Conservation (phyloP, 1,284 basidiomycete species). For the Meira miltonrushii region DNA sequence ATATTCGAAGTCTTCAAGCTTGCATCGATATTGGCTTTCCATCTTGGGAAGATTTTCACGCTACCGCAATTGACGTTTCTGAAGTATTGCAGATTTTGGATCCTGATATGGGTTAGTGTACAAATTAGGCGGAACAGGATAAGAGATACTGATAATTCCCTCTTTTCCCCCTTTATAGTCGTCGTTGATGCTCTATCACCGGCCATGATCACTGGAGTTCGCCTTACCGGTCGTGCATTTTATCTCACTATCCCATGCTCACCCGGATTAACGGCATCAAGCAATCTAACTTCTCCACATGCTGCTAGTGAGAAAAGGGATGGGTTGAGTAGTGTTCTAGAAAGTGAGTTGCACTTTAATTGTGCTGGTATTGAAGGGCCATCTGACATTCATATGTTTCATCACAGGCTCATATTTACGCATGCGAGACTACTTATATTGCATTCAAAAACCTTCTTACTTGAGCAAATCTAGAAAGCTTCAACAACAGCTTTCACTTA, state of each 20-base stretch:
- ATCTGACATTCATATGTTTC: too few species aligned
- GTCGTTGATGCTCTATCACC: slow-evolving; percentile 38
- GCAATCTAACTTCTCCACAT: neutral
- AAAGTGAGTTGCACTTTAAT: neutral
- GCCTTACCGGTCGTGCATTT: slow-evolving; percentile 31
- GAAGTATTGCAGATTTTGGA: neutral
- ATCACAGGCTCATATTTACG: too few species aligned
- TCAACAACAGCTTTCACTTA: neutral
- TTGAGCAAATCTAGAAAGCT: neutral
- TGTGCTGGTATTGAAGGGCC: too few species aligned
- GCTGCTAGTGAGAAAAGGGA: neutral
- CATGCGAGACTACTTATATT: too few species aligned
- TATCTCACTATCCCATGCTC: neutral
- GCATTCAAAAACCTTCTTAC: too few species aligned
- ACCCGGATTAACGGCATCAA: neutral
- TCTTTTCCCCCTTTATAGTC: slow-evolving; percentile 15
- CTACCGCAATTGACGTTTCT: neutral
- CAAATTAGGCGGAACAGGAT: too few species aligned
- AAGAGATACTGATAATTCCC: neutral
- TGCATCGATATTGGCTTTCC: slow-evolving; percentile 1
- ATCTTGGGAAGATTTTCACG: neutral
- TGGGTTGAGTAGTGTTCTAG: neutral
- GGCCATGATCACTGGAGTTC: slow-evolving; percentile 29
- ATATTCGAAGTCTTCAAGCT: neutral
- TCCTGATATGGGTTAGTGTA: neutral